Base-by-base conservation (phyloP, 257 asterid genomes). In the Jacaranda mimosifolia region DNA sequence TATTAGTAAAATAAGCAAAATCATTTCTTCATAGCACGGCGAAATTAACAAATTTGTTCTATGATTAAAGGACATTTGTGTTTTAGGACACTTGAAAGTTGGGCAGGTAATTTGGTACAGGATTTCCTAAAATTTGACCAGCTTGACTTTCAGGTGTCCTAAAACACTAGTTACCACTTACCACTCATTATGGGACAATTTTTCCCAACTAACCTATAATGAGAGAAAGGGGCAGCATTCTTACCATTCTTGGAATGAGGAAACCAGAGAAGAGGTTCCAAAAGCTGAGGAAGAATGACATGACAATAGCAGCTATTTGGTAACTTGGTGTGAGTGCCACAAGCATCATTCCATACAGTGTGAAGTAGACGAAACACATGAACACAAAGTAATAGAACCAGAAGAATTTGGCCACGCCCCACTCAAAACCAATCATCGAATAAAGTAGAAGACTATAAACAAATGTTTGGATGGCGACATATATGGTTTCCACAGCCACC, bases 241-340 rank as follows among this genome's bases (percentile, higher is more conserved):
- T 83, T 84, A 89, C 94, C 91, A 80, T 89, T 75, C 94, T 82
- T 6, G 91, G 87, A 77, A 89, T 87, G 84, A 89, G 94, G 83
- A 89, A 89, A 75, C 94, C 94, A 12, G 91, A 87, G 85, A 89
- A 89, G 79, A 89, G 90, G 70, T 89, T 89, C 94, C 94, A 89
- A 70, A 89, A 87, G 79, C 91, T 89, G 82, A 89, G 90, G 90
- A 89, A 89, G 77, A 87, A 89, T 4, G 94, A 89, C 91, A 89
- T 85, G 70, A 89, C 79, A 72, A 89, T 85, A 40, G 94, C 94
- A 39, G 91, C 91, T 49, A 89, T 85, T 49, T 87, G 94, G 80
- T 87, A 89, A 77, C 88, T 87, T 64, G 94, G 94, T n/a, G 94
- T 89, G 63, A 89, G 89, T 51, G 94, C 94, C 9, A 87, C 91